Conservation (phyloP, 768 basidiomycete species). For the Leucocoprinus leucothites region DNA sequence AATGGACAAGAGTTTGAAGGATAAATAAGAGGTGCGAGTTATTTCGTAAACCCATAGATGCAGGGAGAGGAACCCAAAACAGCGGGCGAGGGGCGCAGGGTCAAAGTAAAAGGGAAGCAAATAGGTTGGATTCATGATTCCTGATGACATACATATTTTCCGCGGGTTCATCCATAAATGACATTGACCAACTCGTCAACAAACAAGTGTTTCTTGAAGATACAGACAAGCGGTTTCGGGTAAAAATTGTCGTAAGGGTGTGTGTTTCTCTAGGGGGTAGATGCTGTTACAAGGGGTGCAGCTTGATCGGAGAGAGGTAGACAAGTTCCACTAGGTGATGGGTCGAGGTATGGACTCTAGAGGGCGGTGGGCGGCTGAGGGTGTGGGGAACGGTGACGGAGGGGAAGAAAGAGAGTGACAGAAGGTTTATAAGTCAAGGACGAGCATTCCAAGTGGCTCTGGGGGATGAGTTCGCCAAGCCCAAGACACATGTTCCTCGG, state of each 20-base stretch:
- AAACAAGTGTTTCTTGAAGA: too few species aligned
- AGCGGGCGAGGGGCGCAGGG: too few species aligned
- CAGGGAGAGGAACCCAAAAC: too few species aligned
- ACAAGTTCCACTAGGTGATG: too few species aligned
- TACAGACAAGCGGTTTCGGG: too few species aligned
- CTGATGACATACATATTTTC: slow-evolving; percentile 1
- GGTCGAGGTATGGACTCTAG: background rate
- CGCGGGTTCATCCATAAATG: background rate
- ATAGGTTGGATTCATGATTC: background rate
- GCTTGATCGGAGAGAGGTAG: too few species aligned
- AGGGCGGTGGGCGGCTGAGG: background rate
- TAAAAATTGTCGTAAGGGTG: too few species aligned
- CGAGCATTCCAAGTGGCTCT: slow-evolving; percentile 12
- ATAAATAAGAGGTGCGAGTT: too few species aligned
- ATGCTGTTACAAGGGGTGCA: too few species aligned
- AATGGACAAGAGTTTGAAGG: background rate
- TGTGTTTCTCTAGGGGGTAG: too few species aligned
- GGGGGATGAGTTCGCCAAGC: slow-evolving; percentile 12
- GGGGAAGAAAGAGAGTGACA: background rate
- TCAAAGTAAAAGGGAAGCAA: background rate
- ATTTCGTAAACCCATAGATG: too few species aligned
- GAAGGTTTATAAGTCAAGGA: slow-evolving; percentile 8
- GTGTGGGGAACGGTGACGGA: background rate
- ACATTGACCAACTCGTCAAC: background rate
- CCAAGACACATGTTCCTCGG: slow-evolving; percentile 11